These are phyloP conservation scores for Cryptococcus floricola DNA, from an alignment of 1,284 basidiomycete species.

Conservation along the genomic window DNA sequence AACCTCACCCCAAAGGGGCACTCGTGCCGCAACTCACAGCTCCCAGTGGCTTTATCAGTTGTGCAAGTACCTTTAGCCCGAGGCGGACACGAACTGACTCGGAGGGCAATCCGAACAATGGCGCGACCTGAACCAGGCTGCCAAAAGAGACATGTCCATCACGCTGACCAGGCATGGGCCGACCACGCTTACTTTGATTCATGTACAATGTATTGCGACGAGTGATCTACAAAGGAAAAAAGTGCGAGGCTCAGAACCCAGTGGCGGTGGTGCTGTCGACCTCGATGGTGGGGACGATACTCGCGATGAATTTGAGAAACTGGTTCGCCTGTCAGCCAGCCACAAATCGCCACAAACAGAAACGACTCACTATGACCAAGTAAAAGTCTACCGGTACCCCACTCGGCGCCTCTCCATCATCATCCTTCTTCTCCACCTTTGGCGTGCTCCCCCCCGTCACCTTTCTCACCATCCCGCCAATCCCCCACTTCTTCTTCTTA, in stretches of 20 bases:
- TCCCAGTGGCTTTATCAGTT: too few species aligned
- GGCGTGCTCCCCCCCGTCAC: conserved; percentile 56
- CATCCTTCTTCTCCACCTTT: conserved; percentile 26
- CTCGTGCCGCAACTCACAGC: too few species aligned
- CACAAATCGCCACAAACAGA: neutral
- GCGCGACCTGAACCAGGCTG: conserved; percentile 25
- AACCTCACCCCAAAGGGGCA: too few species aligned
- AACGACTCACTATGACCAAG: conserved; percentile 63
- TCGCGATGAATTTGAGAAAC: conserved; percentile 94
- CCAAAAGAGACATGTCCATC: conserved; percentile 7
- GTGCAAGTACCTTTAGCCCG: too few species aligned
- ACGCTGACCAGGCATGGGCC: too few species aligned
- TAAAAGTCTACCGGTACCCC: conserved; percentile 94
- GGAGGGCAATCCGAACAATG: conserved; percentile 10
- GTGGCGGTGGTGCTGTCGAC: conserved; percentile 73
- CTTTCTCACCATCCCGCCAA: conserved; percentile 63
- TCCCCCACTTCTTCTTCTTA: conserved; percentile 84
- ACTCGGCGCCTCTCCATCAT: conserved; percentile 52
- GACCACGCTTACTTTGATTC: too few species aligned
- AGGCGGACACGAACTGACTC: too few species aligned
- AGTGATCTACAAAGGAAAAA: too few species aligned
- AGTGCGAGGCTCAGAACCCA: neutral
- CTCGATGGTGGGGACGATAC: conserved; percentile 77
- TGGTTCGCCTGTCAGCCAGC: conserved; percentile 8
- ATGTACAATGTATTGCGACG: too few species aligned